A percentile compares a stretch with the other conserved stretches of the same genome.
These are phyloP conservation scores for Prunus mongolica DNA, from an alignment of 306 rosid species.

Conservation along the genomic window DNA sequence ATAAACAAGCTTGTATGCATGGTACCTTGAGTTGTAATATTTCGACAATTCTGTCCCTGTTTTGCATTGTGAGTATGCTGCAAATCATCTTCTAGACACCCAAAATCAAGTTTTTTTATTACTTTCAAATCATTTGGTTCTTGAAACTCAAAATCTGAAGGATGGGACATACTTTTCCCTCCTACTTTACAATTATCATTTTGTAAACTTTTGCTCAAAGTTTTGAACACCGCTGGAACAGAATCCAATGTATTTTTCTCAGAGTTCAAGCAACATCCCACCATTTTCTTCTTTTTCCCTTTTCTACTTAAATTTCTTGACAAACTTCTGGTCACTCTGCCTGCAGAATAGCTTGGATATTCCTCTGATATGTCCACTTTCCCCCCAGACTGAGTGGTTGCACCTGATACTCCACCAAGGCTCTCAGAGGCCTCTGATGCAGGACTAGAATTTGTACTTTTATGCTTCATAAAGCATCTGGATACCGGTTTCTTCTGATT, in stretches of 20 bases:
- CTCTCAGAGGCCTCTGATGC: constrained; percentile 16
- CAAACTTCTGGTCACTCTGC: constrained; percentile 13
- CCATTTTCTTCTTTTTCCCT: constrained; percentile 12
- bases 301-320: constrained; percentile 14
- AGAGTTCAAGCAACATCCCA: constrained; percentile 7
- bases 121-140: background rate
- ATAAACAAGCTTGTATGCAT: background rate
- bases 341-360: constrained; percentile 12
- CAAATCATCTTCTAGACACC: constrained; percentile 4
- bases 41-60: background rate
- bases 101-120: constrained; percentile 2
- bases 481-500: constrained; percentile 15
- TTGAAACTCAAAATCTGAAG: constrained; percentile 7
- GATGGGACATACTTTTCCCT: background rate
- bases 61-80: background rate
- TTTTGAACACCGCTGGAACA: background rate
- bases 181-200: constrained; percentile 1
- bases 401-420: constrained; percentile 13
- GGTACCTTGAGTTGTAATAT: constrained; percentile 3
- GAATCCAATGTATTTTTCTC: background rate
- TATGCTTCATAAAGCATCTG: constrained; percentile 16
- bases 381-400: constrained; percentile 25
- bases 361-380: constrained; percentile 13
- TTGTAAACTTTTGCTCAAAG: background rate
- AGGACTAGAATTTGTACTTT: constrained; percentile 13